These are phyloP conservation scores for Chloris gayana DNA, from an alignment of 176 grass and related monocot species.

Conservation along the genomic window DNA sequence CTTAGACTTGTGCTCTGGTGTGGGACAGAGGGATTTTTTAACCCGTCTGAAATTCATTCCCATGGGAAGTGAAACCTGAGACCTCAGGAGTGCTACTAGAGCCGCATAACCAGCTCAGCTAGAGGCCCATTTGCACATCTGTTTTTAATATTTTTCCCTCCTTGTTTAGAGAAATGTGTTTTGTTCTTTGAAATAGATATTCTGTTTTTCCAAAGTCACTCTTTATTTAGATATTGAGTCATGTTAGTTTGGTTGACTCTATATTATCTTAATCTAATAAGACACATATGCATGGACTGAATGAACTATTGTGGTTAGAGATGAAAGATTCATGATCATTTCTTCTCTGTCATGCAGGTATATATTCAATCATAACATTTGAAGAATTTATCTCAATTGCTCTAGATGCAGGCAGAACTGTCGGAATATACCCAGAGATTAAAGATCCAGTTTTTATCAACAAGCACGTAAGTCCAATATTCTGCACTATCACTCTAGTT, in stretches of 20 bases:
- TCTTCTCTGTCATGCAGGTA: conserved; percentile 45
- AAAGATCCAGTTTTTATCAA: conserved; percentile 98
- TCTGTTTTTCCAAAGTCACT: conserved; percentile 13
- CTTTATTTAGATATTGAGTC: not conserved
- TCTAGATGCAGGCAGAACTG: conserved; percentile 75
- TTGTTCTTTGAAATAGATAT: conserved; percentile 16
- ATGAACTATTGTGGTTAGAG: not conserved
- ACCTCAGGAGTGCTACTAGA: too few relatives aligned
- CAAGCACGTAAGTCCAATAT: conserved; percentile 69
- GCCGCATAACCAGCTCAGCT: too few relatives aligned
- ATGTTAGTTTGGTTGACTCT: not conserved
- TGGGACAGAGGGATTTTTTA: too few relatives aligned
- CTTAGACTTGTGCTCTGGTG: too few relatives aligned
- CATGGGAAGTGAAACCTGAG: too few relatives aligned
- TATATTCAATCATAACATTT: conserved; percentile 88
- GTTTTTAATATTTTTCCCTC: conserved; percentile 13
- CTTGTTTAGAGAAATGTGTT: not conserved
- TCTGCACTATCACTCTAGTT: conserved; percentile 29
- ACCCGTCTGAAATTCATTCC: too few relatives aligned
- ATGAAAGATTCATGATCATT: conserved; percentile 29
- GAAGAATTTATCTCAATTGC: conserved; percentile 93
- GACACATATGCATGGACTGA: conserved; percentile 14
- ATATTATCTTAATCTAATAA: conserved; percentile 2
- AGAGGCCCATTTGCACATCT: too few relatives aligned
- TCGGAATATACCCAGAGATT: conserved; percentile 96